A percentile compares a stretch with the other conserved stretches of the same genome.
Conservation (phyloP, 768 basidiomycete genomes). For the Boletus pseudopeckii region DNA sequence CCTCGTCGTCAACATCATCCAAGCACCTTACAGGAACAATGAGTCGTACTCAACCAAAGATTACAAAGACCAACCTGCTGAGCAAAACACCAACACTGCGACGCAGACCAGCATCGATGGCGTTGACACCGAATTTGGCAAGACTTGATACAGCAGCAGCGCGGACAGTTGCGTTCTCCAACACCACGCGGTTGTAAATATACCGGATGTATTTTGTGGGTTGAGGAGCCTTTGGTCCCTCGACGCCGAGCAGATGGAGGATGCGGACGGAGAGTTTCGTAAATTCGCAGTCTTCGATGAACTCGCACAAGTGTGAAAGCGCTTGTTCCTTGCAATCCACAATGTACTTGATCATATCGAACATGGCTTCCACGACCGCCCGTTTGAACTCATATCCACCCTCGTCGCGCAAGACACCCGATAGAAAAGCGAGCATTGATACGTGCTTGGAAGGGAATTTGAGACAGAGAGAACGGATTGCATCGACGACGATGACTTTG, state of each 20-base stretch:
- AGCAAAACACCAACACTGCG: conserved; percentile 87
- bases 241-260: conserved; percentile 89
- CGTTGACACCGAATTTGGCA: conserved; percentile 95
- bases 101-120: conserved; percentile 70
- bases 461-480: conserved; percentile 95
- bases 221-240: conserved; percentile 94
- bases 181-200: conserved; percentile 98
- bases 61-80: conserved; percentile 54
- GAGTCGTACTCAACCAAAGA: neutral
- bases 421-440: conserved; percentile 96
- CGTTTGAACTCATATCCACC: conserved; percentile 99
- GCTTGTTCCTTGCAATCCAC: conserved; percentile 95
- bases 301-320: conserved; percentile 96
- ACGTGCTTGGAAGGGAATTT: conserved; percentile 98
- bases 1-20: conserved; percentile 98
- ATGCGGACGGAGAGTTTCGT: conserved; percentile 98
- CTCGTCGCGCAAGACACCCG: conserved; percentile 94
- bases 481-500: conserved; percentile 99
- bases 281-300: conserved; percentile 99
- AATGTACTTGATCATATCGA: conserved; percentile 99
- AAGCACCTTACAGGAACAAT: conserved; percentile 60
- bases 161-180: conserved; percentile 96
- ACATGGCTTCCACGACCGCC: conserved; percentile 97
- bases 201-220: conserved; percentile 98
- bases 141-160: conserved; percentile 94